These are phyloP conservation scores for Glycyrrhiza uralensis DNA, from an alignment of 306 rosid species.

Conservation along the genomic window DNA sequence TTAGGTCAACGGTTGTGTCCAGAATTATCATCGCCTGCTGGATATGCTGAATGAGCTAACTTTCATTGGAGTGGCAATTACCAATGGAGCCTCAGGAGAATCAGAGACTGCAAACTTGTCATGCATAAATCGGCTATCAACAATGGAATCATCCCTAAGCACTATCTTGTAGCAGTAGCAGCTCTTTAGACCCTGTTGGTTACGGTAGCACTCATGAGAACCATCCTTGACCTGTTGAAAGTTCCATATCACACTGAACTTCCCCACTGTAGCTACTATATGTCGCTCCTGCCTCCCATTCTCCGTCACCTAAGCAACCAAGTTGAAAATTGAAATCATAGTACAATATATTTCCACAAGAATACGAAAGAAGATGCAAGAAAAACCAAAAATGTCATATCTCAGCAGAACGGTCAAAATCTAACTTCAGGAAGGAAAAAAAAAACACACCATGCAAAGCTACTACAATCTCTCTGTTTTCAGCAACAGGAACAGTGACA, in stretches of 20 bases:
- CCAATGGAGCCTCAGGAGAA: conserved; percentile 97
- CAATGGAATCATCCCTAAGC: conserved; percentile 92
- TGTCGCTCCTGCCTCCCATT: conserved; percentile 97
- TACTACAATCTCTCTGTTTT: neutral
- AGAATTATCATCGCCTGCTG: conserved; percentile 54
- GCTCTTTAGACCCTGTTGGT: conserved; percentile 92
- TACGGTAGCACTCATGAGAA: conserved; percentile 82
- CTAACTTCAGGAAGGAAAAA: neutral
- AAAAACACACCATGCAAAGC: neutral
- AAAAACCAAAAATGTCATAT: neutral
- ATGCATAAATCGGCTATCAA: conserved; percentile 95
- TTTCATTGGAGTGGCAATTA: conserved; percentile 95
- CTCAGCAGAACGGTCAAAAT: neutral
- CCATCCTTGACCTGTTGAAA: conserved; percentile 93
- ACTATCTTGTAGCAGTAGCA: conserved; percentile 98
- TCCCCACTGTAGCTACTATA: conserved; percentile 94
- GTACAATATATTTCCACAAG: conserved; percentile 5
- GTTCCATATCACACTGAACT: conserved; percentile 97
- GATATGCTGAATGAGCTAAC: conserved; percentile 98
- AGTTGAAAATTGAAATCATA: neutral
- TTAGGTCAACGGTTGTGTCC: conserved; percentile 10
- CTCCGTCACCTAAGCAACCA: conserved; percentile 72
- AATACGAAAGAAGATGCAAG: neutral
- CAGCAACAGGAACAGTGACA: neutral
- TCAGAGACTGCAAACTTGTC: conserved; percentile 84